A percentile compares a stretch with the other conserved stretches of the same genome.
Evolutionary conservation across 73 alveolate species (phyloP).

Genomic region (Paramecium octaurelia): DNA sequence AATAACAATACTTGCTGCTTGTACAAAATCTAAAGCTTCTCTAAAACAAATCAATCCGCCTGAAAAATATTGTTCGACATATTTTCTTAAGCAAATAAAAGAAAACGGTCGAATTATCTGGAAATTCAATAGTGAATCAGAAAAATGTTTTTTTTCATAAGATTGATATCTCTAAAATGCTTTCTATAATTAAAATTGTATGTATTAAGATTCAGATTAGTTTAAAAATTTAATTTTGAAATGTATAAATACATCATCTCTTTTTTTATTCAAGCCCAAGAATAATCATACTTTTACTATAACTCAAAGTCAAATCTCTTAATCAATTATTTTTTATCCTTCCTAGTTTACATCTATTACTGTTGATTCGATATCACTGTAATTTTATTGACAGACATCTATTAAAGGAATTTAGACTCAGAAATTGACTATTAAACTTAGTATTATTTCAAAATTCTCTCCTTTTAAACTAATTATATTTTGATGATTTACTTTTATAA

Average conservation of each 20-base stretch:
- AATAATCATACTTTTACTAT: background rate
- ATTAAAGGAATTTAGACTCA: background rate
- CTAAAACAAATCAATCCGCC: too few species aligned
- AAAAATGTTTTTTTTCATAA: too few species aligned
- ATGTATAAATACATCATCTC: background rate
- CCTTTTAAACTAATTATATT: background rate
- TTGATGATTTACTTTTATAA: background rate
- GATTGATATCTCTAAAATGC: too few species aligned
- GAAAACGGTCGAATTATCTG: too few species aligned
- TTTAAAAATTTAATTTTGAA: background rate
- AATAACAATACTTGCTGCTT: too few species aligned
- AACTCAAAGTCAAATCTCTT: background rate
- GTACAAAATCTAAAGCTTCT: too few species aligned
- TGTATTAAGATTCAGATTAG: too few species aligned
- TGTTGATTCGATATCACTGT: background rate
- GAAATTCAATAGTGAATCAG: too few species aligned
- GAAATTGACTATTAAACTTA: background rate
- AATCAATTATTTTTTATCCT: background rate
- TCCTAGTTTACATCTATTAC: background rate
- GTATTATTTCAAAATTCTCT: background rate
- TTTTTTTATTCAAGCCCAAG: background rate
- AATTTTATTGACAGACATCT: background rate
- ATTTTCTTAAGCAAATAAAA: too few species aligned
- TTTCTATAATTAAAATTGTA: too few species aligned
- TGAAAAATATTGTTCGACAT: too few species aligned